These are phyloP conservation scores for Penicillium expansum DNA, from an alignment of 2,329 filamentous ascomycete species.

Conservation along the genomic window DNA sequence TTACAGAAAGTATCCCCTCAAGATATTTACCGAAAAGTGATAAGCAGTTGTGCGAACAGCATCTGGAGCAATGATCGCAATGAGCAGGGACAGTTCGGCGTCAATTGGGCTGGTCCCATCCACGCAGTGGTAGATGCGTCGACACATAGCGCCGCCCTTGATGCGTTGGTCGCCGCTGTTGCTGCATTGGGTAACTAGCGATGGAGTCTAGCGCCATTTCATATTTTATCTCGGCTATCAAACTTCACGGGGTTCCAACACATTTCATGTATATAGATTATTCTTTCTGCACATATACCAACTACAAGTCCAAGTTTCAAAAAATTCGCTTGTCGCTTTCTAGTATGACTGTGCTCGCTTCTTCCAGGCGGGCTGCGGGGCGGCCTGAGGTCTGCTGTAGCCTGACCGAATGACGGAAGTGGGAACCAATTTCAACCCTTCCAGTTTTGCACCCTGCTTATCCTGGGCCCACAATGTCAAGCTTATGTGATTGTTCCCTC, in stretches of 20 bases:
- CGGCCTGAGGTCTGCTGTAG: constrained; percentile 8
- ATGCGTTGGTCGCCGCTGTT: constrained; percentile 62
- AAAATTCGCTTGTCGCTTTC: not conserved
- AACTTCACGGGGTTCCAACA: not conserved
- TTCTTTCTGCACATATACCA: not conserved
- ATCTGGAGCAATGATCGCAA: constrained; percentile 63
- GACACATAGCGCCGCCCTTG: constrained; percentile 64
- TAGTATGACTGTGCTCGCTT: constrained; percentile 12
- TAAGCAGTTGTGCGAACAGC: constrained; percentile 61
- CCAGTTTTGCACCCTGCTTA: constrained; percentile 39
- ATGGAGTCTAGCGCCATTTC: no score
- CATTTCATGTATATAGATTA: not conserved
- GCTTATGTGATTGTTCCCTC: constrained; percentile 49
- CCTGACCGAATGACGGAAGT: constrained; percentile 7
- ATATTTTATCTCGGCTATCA: not conserved
- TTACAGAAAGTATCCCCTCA: constrained; percentile 54
- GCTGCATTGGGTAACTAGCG: not conserved
- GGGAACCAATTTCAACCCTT: constrained; percentile 5
- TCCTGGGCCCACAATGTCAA: constrained; percentile 50
- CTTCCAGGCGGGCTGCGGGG: constrained; percentile 9
- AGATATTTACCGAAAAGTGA: constrained; percentile 52
- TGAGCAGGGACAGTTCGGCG: constrained; percentile 53
- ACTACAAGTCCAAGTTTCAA: not conserved
- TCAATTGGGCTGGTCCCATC: constrained; percentile 65
- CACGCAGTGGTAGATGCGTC: constrained; percentile 51